Base-by-base conservation (phyloP, 257 asterid species). In the Verbascum thapsus region DNA sequence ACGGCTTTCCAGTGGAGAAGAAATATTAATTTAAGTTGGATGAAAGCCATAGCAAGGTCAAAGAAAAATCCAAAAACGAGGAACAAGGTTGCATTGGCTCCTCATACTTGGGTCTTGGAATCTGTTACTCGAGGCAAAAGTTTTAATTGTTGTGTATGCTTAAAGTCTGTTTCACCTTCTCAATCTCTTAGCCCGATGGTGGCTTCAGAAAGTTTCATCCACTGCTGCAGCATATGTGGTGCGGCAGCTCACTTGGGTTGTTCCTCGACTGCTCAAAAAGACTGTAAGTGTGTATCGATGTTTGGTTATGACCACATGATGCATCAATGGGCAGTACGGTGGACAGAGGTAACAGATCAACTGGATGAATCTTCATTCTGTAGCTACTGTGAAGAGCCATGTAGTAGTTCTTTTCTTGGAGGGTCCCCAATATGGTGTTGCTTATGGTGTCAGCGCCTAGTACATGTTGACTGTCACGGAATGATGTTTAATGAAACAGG, bases 401-500 rank as follows among this genome's bases (percentile, higher is more conserved):
- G 98, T 78, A 86, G 86, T 76, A 74, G 80, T 63, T 87, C 95
- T 48, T 90, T 94, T 78, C 95, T 94, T 67, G 96, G 92, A 55
- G 99, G 95, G 38, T 90, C 99, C 63, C 98, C 99, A 20, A 83
- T 94, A 51, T 94, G 99, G 99, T 82, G 96, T 75, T 94, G 99
- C 82, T 73, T 94, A 62, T 94, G 99, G 99, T 94, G 99, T 74
- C 99, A 90, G 74, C 95, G 90, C 15, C 64, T 94, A 67, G 95
- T 94, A 49, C 99, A 94, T 78, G 98, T 90, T 66, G 99, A 94
- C 61, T 94, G 99, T 76, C 99, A 87, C 54, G 68, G 92, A 68
- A 84, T 73, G 55, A 79, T 94, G 95, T 82, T 69, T 44, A 83
- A 76, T 71, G 98, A 90, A 74, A 88, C 88, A 5, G 95, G 96